Base-by-base conservation (phyloP, 805 yeast species). In the Yarrowia sp. region DNA sequence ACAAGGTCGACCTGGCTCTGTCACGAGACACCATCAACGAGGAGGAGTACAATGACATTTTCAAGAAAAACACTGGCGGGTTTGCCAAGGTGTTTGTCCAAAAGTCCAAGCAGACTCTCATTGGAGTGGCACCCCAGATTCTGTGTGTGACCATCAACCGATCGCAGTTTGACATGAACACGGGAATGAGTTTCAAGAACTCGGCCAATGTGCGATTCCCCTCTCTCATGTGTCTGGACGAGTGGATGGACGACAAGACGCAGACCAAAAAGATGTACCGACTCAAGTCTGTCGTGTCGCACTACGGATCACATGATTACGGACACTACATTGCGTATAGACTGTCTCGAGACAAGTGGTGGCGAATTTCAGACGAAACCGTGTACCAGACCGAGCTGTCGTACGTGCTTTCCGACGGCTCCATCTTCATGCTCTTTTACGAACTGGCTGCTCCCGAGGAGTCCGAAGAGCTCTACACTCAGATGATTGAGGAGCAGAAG, bases 311-410 rank as follows among this genome's bases (percentile, higher is more conserved):
- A 0, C 98, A 95, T 71, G 92, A 93, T 71, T 95, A 91, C 73
- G 99, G 99, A n/a, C 99, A 93, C 75, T 93, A 93, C 73, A 89
- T 93, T 67, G 91, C 96, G 44, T 93, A 83, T 77, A 84, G 98
- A 71, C 32, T 32, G 38, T 41, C 63, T 16, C 49, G 63, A 28
- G 41, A 58, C 40, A 87, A 85, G 71, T 93, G 99, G 99, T 92
- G 97, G 96, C 83, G 97, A 73, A 87, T 92, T 19, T 88, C 95
- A 70, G 99, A 95, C 75, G 96, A 92, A 72, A 85, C 86, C 2
- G 96, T 92, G 2, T 85, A 90, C 66, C 81, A 89, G 33, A 91
- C 90, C 3, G 82, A 85, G 12, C 96, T 90, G 72, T 82, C 82
- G 2, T 96, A 92, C 72, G 98, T 92, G 1, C 77, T 90, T 65